Evolutionary conservation across 2,329 filamentous ascomycete species (phyloP), one percentile per base, ranked within the genome.

Genomic region (Diaporthe longicolla): DNA sequence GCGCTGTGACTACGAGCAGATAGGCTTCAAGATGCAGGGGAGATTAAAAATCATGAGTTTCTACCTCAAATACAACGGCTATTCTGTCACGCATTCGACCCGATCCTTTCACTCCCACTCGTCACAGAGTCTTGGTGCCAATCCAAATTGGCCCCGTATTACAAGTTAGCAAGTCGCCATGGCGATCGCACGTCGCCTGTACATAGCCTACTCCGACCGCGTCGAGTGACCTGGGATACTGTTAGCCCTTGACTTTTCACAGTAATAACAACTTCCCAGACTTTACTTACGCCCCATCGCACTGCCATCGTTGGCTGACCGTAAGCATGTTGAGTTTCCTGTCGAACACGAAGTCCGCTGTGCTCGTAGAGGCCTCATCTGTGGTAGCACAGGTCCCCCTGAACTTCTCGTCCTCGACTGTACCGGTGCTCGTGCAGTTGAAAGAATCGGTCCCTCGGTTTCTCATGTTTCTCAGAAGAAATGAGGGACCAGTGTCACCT

Each of bases 301-400:
- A 66, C 29, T 37, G 21, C 63, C 63, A 66, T 15, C 10, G 21
- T 21, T 66, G 63, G 45, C 29, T 66, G 29, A 66, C 15, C 13
- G 63, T 66, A 32, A 66, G 63, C 63, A 52, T 66, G 45, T 66
- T n/a, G 29, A 66, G 63, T 8, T 37, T 52, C 45, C 63, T 52
- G 15, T 66, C 63, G 21, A 66, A 66, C 21, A 66, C 32, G 21
- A 66, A 66, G 1, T 40, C 63, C 1, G 45, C 63, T 48, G 63
- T 40, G 63, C 45, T 66, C 4, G 4, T 15, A 9, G 63, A 52
- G 13, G 29, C 45, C 29, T 19, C 5, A 11, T 50, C 61, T 19
- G 63, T 45, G 2, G 63, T n/a, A 1, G 24, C 45, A 8, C 63
- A 66, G 21, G 21, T 66, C 7, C 63, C 63, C 21, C 21, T 40